Conservation (phyloP, 2,329 filamentous ascomycete genomes). For the Stagonosporopsis cucurbitacearum region DNA sequence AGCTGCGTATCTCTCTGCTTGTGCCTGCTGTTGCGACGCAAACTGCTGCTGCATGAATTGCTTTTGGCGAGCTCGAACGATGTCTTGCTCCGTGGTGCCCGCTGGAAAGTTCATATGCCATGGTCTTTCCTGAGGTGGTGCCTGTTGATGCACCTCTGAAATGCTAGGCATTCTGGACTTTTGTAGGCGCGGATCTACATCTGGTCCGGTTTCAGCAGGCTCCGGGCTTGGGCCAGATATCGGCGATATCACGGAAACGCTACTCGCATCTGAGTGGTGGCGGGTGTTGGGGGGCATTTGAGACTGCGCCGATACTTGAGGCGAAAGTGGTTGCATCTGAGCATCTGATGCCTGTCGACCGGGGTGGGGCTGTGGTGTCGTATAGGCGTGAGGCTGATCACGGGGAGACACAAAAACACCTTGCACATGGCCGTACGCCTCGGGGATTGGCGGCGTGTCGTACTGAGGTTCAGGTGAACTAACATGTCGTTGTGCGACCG, state of each 20-base stretch:
- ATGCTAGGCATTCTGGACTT: slow-evolving; percentile 47
- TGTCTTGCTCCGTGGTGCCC: slow-evolving; percentile 46
- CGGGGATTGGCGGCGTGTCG: slow-evolving; percentile 46
- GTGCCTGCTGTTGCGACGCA: slow-evolving; percentile 40
- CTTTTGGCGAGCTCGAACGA: slow-evolving; percentile 45
- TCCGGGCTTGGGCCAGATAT: slow-evolving; percentile 34
- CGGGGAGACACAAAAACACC: slow-evolving; percentile 40
- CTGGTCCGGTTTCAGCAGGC: slow-evolving; percentile 16
- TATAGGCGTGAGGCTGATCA: slow-evolving; percentile 23
- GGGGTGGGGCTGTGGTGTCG: slow-evolving; percentile 22
- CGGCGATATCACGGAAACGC: slow-evolving; percentile 41
- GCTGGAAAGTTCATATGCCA: slow-evolving; percentile 46
- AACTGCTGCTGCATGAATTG: slow-evolving; percentile 46
- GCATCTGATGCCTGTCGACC: slow-evolving; percentile 37
- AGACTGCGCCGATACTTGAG: slow-evolving; percentile 42
- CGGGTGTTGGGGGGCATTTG: slow-evolving; percentile 31
- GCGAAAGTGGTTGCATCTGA: slow-evolving; percentile 40
- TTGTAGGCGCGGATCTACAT: slow-evolving; percentile 27
- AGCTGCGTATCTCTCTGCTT: slow-evolving; percentile 38
- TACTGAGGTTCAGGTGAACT: slow-evolving; percentile 43
- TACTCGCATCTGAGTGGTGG: slow-evolving; percentile 38
- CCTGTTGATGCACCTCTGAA: slow-evolving; percentile 35
- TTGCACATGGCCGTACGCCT: slow-evolving; percentile 43
- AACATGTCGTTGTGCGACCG: slow-evolving; percentile 28
- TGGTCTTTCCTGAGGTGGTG: slow-evolving; percentile 28